These are phyloP conservation scores for Myriosclerotinia duriaeana DNA, from an alignment of 2,329 filamentous ascomycete genomes.

Conservation along the genomic window DNA sequence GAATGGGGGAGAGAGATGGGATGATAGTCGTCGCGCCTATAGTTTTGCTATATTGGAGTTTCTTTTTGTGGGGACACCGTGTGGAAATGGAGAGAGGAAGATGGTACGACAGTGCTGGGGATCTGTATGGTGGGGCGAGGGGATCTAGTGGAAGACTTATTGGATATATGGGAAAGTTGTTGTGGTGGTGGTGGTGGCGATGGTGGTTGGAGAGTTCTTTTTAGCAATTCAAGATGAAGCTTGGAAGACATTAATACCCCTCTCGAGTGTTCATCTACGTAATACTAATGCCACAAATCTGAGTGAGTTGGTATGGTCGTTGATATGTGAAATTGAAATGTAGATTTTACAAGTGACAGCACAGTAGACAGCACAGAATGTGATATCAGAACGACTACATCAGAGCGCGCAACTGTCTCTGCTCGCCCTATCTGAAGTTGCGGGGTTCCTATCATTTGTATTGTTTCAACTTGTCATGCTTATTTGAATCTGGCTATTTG, in stretches of 20 bases:
- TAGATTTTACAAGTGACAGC: neutral
- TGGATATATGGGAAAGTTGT: neutral
- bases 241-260: neutral
- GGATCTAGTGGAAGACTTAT: neutral
- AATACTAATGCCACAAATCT: neutral
- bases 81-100: neutral
- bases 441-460: neutral
- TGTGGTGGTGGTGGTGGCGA: neutral
- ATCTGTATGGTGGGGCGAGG: neutral
- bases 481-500: neutral
- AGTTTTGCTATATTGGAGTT: neutral
- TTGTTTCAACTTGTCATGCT: neutral
- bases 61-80: neutral
- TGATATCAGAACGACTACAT: neutral
- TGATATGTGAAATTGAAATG: neutral
- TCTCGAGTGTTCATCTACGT: neutral
- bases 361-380: neutral
- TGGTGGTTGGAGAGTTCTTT: neutral
- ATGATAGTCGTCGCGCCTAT: neutral
- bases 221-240: neutral
- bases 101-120: too few species aligned
- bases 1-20: neutral
- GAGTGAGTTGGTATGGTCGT: neutral
- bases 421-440: neutral
- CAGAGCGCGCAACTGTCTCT: neutral